Base-by-base conservation (phyloP, 805 yeast species). In the Sporopachydermia lactativora region DNA sequence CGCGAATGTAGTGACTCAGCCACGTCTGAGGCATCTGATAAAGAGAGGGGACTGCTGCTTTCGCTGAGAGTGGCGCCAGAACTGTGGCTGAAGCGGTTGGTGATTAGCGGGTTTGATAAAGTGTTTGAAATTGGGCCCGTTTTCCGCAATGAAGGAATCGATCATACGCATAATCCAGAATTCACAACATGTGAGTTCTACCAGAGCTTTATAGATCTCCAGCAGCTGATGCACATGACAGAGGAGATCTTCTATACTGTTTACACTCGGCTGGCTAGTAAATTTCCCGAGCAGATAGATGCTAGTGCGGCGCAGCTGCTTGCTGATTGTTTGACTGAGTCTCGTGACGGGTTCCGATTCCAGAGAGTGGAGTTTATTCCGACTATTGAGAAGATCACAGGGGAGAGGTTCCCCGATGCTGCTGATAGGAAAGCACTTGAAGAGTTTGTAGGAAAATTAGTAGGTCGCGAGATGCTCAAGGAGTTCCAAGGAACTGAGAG, bases 91-190 rank as follows among this genome's bases (percentile, higher is more conserved):
- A 92, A 92, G 53, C 71, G 81, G 47, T 60, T 92, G 39, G 71
- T 86, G 2, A 75, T 89, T 24, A 70, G 83, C 4, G 98, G 98
- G 1, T 75, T 88, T 51, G 94, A 88, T 49, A 75, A 72, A 48
- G 78, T 92, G 2, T 92, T 73, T 57, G 97, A 92, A 52, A 73
- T 92, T 41, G 96, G 96, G 1, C 69, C 72, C 41, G 77, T 69
- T 37, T 92, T 88, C 58, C 67, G 98, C 50, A 92, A 92, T 52
- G 98, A 92, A 60, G 95, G 96, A 4, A 68, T 89, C 18, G 98
- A 89, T 55, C 66, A 81, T 1, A 82, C 95, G 0, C 98, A 89
- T 56, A 92, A 89, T 58, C 95, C 96, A 0, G 98, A 89, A 53
- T 89, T 88, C 55, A 79, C 95, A 1, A 74, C 85, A 2, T 77